Conservation (phyloP, 768 basidiomycete genomes). For the Termitomyces heimii region DNA sequence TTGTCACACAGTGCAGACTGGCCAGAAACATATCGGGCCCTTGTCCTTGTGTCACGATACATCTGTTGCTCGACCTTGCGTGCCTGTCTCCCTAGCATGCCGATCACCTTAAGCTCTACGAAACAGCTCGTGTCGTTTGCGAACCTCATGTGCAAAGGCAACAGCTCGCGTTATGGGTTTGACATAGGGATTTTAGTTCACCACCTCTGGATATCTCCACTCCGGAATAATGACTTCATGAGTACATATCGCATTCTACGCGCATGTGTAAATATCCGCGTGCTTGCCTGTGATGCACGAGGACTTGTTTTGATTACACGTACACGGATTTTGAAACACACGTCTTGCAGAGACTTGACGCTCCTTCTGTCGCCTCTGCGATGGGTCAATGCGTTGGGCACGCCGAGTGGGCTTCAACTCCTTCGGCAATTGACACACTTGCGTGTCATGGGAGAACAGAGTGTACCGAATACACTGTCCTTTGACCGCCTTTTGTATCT, state of each 20-base stretch:
- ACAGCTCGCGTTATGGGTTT: conserved; percentile 9
- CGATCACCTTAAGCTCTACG: conserved; percentile 24
- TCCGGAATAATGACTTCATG: conserved; percentile 16
- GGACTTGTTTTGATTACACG: conserved; percentile 18
- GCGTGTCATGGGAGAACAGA: conserved; percentile 24
- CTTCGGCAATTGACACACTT: conserved; percentile 26
- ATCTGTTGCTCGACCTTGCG: conserved; percentile 23
- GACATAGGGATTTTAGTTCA: conserved; percentile 16
- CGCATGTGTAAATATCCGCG: conserved; percentile 23
- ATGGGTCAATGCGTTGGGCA: conserved; percentile 18
- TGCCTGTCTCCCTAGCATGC: conserved; percentile 28
- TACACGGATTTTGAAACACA: conserved; percentile 18
- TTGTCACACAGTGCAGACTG: conserved; percentile 24
- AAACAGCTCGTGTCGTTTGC: conserved; percentile 26
- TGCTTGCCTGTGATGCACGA: conserved; percentile 25
- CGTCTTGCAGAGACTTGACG: conserved; percentile 24
- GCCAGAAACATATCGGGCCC: conserved; percentile 23
- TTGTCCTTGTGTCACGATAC: conserved; percentile 24
- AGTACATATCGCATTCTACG: conserved; percentile 18
- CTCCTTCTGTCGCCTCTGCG: conserved; percentile 20
- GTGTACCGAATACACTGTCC: conserved; percentile 16
- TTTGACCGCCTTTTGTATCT: conserved; percentile 24
- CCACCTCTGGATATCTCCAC: conserved; percentile 28
- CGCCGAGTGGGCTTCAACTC: conserved; percentile 20
- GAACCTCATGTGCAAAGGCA: conserved; percentile 7